phyloP scores from a whole-genome alignment of 2,329 filamentous ascomycete genomes.

The Xylaria sp. region DNA sequence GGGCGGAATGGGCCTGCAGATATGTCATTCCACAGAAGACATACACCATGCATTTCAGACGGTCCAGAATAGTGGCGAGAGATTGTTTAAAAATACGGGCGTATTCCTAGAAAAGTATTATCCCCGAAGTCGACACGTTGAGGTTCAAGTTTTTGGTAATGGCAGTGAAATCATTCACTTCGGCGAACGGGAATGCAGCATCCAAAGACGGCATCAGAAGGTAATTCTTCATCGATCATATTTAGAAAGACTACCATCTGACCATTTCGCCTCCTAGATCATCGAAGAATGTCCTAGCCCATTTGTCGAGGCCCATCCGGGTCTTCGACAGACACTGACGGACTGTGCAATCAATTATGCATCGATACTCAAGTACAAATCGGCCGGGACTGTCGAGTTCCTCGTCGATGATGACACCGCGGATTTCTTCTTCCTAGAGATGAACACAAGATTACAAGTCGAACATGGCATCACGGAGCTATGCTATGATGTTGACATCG shows the following conservation, averaged over 20 bases:
- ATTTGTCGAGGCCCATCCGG: slow-evolving; percentile 41
- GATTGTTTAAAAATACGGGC: slow-evolving; percentile 69
- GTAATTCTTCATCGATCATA: not conserved
- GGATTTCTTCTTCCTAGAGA: slow-evolving; percentile 66
- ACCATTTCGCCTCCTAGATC: slow-evolving; percentile 50
- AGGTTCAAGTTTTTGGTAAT: slow-evolving; percentile 66
- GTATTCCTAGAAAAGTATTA: slow-evolving; percentile 72
- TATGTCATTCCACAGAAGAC: slow-evolving; percentile 57
- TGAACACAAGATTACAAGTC: slow-evolving; percentile 74
- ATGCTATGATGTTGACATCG: slow-evolving; percentile 22
- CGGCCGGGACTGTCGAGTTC: slow-evolving; percentile 59
- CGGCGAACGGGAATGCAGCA: slow-evolving; percentile 73
- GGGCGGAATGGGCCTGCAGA: slow-evolving; percentile 70
- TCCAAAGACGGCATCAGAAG: slow-evolving; percentile 73
- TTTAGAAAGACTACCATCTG: not conserved
- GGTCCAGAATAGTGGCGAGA: slow-evolving; percentile 65
- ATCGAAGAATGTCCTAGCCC: slow-evolving; percentile 67
- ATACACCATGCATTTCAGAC: slow-evolving; percentile 59
- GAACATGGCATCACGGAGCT: slow-evolving; percentile 81
- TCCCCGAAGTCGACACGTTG: slow-evolving; percentile 62
- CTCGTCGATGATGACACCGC: slow-evolving; percentile 70
- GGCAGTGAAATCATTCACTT: slow-evolving; percentile 67
- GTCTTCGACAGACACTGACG: slow-evolving; percentile 50
- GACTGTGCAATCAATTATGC: slow-evolving; percentile 35
- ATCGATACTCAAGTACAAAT: slow-evolving; percentile 43